Conservation (phyloP, 2,329 filamentous ascomycete species). For the Pyrenochaeta sp. region DNA sequence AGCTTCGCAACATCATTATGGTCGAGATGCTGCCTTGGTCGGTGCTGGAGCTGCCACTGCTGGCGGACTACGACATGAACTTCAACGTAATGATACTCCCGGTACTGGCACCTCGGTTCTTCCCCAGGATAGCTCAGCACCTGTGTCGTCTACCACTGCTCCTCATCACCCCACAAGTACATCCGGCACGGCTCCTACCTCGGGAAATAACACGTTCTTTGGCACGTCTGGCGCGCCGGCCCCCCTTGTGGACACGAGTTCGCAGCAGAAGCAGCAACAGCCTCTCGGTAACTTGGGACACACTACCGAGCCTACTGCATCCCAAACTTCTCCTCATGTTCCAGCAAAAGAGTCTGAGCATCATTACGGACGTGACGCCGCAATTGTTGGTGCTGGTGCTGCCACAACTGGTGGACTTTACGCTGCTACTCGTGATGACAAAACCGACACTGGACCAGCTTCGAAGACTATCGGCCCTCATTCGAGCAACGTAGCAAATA, state of each 20-base stretch:
- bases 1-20: constrained; percentile 32
- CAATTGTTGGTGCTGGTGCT: constrained; percentile 23
- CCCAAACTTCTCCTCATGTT: too few species aligned
- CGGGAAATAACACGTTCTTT: constrained; percentile 10
- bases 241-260: constrained; percentile 4
- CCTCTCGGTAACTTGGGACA: too few species aligned
- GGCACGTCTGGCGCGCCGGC: constrained; percentile 17
- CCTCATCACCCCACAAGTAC: constrained; percentile 5
- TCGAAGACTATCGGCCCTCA: constrained; percentile 40
- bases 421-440: constrained; percentile 22
- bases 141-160: not conserved
- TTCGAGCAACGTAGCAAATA: constrained; percentile 41
- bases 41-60: constrained; percentile 25
- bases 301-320: too few species aligned
- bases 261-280: constrained; percentile 5
- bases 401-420: constrained; percentile 24
- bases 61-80: constrained; percentile 7
- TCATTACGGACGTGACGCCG: constrained; percentile 34
- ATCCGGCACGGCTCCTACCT: constrained; percentile 5
- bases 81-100: constrained; percentile 12
- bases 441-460: constrained; percentile 27
- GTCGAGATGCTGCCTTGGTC: constrained; percentile 26
- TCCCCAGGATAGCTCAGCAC: constrained; percentile 1
- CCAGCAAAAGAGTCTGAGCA: too few species aligned
- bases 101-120: constrained; percentile 6